These are phyloP conservation scores for Camellia sinensis DNA, from an alignment of 148 eudicot genomes.

Conservation along the genomic window DNA sequence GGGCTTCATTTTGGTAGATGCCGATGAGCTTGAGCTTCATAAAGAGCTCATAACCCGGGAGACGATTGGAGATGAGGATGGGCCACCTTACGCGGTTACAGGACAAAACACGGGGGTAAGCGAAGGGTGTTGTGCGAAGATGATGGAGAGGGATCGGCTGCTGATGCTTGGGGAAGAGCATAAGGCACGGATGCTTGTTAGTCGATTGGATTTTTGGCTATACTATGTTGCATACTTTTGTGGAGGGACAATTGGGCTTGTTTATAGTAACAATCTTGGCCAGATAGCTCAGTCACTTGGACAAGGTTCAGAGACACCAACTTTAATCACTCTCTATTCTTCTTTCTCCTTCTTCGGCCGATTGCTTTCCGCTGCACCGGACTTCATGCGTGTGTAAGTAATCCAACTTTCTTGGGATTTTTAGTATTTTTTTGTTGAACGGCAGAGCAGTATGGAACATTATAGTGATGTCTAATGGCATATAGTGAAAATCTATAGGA, in stretches of 20 bases:
- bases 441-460: neutral
- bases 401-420: neutral
- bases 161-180: constrained; percentile 81
- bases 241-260: constrained; percentile 91
- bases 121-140: constrained; percentile 35
- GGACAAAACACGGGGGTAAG: constrained; percentile 12
- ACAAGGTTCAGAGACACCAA: constrained; percentile 46
- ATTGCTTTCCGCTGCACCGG: constrained; percentile 80
- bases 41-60: constrained; percentile 38
- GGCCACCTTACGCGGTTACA: neutral
- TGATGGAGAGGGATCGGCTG: constrained; percentile 51
- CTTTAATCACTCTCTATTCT: constrained; percentile 67
- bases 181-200: constrained; percentile 44
- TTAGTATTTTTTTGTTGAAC: neutral
- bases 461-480: no score
- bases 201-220: constrained; percentile 81
- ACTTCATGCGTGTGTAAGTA: constrained; percentile 54
- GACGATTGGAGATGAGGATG: constrained; percentile 24
- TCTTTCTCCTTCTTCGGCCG: constrained; percentile 96
- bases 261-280: constrained; percentile 83
- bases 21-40: constrained; percentile 60
- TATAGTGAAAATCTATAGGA: no score
- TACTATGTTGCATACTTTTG: constrained; percentile 79
- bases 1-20: constrained; percentile 57
- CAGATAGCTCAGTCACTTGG: constrained; percentile 91